These are phyloP conservation scores for Withania somnifera DNA, from an alignment of 305 asterid genomes.

Conservation along the genomic window DNA sequence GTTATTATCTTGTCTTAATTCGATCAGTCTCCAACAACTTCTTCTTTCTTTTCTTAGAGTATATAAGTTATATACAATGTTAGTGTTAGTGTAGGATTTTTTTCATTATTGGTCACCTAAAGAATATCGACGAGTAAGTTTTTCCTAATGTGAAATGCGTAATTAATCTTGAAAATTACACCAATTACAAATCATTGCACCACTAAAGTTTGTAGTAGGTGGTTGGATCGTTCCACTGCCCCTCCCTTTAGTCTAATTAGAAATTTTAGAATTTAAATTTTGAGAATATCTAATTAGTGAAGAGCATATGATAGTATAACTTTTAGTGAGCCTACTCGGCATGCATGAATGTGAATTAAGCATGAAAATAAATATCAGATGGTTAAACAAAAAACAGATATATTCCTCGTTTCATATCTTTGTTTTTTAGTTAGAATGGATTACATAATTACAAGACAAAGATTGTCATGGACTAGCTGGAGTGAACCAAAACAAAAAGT, in stretches of 20 bases:
- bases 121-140: too few relatives aligned
- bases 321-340: neutral
- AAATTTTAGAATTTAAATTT: neutral
- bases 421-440: too few relatives aligned
- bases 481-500: neutral
- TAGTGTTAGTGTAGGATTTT: neutral
- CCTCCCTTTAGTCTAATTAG: too few relatives aligned
- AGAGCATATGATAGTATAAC: neutral
- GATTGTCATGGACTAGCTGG: neutral
- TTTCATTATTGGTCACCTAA: neutral
- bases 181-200: too few relatives aligned
- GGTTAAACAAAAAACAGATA: too few relatives aligned
- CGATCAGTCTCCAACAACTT: neutral
- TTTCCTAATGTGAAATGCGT: too few relatives aligned
- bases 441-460: neutral
- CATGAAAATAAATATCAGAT: neutral
- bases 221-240: too few relatives aligned
- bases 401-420: too few relatives aligned
- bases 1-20: neutral
- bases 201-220: neutral
- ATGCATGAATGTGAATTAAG: neutral
- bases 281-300: neutral
- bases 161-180: too few relatives aligned
- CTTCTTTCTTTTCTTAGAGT: neutral
- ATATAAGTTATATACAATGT: neutral